Conservation (phyloP, 1,284 basidiomycete genomes). For the Sporisorium reilianum region DNA sequence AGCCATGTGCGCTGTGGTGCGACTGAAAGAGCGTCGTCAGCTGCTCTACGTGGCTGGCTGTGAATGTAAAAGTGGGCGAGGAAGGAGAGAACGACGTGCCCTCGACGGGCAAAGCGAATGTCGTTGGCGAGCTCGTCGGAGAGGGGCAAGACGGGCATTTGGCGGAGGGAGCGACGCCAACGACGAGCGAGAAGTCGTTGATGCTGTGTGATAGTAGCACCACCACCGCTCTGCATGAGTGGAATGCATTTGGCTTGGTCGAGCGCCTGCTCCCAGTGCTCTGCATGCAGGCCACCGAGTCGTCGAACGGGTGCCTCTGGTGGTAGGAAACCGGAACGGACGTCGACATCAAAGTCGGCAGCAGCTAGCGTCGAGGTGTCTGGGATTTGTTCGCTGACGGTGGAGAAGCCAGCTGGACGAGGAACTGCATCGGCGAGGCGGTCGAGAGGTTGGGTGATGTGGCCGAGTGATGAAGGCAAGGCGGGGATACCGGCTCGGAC, state of each 20-base stretch:
- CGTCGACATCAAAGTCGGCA: conserved; percentile 94
- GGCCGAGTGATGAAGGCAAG: conserved; percentile 22
- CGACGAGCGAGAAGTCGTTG: conserved; percentile 42
- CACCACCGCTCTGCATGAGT: conserved; percentile 57
- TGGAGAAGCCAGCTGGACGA: conserved; percentile 45
- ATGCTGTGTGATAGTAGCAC: conserved; percentile 36
- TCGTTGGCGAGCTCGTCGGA: conserved; percentile 50
- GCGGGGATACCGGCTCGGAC: conserved; percentile 37
- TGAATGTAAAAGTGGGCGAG: conserved; percentile 91
- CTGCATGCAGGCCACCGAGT: conserved; percentile 76
- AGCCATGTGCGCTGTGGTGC: conserved; percentile 31
- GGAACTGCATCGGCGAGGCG: conserved; percentile 41
- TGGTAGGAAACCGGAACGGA: conserved; percentile 90
- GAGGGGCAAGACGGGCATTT: conserved; percentile 57
- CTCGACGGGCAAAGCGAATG: conserved; percentile 73
- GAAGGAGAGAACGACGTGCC: conserved; percentile 86
- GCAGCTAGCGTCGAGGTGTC: conserved; percentile 88
- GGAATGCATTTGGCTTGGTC: conserved; percentile 71
- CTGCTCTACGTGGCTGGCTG: conserved; percentile 71
- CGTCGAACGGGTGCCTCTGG: conserved; percentile 79
- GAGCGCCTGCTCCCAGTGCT: conserved; percentile 76
- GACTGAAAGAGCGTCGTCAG: conserved; percentile 5
- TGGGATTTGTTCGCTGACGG: conserved; percentile 63
- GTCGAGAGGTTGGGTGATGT: conserved; percentile 13
- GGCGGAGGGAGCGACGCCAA: conserved; percentile 77